Evolutionary conservation across 2,329 filamentous ascomycete species (phyloP).

Genomic region (Curvularia sp.): DNA sequence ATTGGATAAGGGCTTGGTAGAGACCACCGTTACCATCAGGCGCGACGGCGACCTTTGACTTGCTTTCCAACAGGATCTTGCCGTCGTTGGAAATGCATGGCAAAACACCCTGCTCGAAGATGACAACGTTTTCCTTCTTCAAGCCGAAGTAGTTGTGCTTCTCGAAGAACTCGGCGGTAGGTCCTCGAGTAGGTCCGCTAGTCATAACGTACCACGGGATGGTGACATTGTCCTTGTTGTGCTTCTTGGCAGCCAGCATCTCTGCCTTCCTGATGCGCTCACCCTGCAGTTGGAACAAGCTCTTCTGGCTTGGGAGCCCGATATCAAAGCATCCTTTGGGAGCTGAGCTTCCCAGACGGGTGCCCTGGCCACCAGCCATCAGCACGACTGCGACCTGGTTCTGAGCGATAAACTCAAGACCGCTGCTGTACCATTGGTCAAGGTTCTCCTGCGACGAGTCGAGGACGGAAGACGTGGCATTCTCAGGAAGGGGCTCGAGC

Average conservation of each 20-base stretch:
- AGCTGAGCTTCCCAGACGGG: conserved; percentile 88
- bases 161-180: conserved; percentile 93
- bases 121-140: conserved; percentile 80
- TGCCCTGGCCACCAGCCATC: conserved; percentile 97
- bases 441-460: conserved; percentile 83
- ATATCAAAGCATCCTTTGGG: conserved; percentile 99
- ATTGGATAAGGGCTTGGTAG: conserved; percentile 86
- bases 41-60: conserved; percentile 89
- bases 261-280: conserved; percentile 91
- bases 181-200: conserved; percentile 87
- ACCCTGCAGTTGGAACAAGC: conserved; percentile 95
- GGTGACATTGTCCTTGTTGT: conserved; percentile 63
- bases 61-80: conserved; percentile 93
- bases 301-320: conserved; percentile 89
- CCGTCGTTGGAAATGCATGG: conserved; percentile 97
- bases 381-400: conserved; percentile 85
- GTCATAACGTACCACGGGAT: conserved; percentile 99
- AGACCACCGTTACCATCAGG: conserved; percentile 97
- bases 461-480: conserved; percentile 86
- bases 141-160: conserved; percentile 92
- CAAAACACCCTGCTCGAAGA: conserved; percentile 96
- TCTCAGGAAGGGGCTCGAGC: conserved; percentile 87
- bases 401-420: conserved; percentile 69
- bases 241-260: conserved; percentile 75
- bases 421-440: conserved; percentile 80